A percentile compares a stretch with the other conserved stretches of the same genome.
Evolutionary conservation across 2,329 filamentous ascomycete species (phyloP).

Genomic region (Westerdykella ornata): DNA sequence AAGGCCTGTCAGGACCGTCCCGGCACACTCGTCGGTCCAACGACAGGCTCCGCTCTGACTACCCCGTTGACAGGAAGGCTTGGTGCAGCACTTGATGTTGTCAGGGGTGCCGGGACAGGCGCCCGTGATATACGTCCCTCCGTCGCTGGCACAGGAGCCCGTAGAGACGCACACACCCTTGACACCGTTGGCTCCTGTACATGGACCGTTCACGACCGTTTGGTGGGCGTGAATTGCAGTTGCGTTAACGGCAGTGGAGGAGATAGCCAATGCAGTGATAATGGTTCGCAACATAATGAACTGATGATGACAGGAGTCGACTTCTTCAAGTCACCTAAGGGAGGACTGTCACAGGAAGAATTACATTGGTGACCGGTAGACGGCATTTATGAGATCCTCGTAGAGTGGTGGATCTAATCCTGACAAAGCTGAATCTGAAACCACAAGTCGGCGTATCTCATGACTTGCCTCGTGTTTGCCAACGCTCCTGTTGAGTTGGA

Average conservation of each 20-base stretch:
- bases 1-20: conserved; percentile 8
- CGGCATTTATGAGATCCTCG: too few species aligned
- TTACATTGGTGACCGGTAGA: too few species aligned
- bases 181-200: conserved; percentile 13
- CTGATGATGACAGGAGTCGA: too few species aligned
- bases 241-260: conserved; percentile 6
- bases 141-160: conserved; percentile 9
- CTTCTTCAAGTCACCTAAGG: too few species aligned
- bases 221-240: conserved; percentile 4
- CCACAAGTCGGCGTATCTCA: conserved; percentile 5
- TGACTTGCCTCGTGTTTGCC: neutral
- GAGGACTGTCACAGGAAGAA: too few species aligned
- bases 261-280: conserved; percentile 4
- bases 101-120: conserved; percentile 17
- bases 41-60: conserved; percentile 14
- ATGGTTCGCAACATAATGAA: conserved; percentile 1
- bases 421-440: conserved; percentile 7
- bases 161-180: conserved; percentile 16
- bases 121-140: conserved; percentile 13
- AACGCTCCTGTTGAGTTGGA: neutral
- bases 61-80: conserved; percentile 11
- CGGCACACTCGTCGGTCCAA: conserved; percentile 13
- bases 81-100: conserved; percentile 20
- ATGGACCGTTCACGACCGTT: conserved; percentile 12
- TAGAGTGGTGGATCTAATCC: neutral